These are phyloP conservation scores for Carex littledalei DNA, from an alignment of 176 grass and related monocot species.

Conservation along the genomic window DNA sequence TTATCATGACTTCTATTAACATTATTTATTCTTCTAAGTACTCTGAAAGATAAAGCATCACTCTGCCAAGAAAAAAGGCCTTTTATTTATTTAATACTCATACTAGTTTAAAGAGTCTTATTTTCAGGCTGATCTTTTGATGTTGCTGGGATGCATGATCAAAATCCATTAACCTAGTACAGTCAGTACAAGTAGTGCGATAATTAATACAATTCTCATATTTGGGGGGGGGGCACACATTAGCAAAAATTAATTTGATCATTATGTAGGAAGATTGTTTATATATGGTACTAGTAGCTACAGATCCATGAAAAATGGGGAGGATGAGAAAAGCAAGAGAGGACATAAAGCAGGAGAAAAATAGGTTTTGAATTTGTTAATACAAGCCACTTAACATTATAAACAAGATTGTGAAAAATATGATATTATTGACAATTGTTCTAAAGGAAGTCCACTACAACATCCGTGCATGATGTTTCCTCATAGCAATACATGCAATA, in stretches of 20 bases:
- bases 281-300: not conserved
- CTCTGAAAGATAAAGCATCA: not conserved
- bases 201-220: not conserved
- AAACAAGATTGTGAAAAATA: not conserved
- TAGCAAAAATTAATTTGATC: not conserved
- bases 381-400: not conserved
- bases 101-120: not conserved
- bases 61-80: not conserved
- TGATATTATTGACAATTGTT: not conserved
- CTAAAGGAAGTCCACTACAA: not conserved
- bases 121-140: not conserved
- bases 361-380: not conserved
- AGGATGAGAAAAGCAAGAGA: not conserved
- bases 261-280: not conserved
- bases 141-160: not conserved
- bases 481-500: not conserved
- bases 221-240: not conserved
- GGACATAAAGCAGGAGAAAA: not conserved
- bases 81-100: not conserved
- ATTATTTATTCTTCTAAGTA: not conserved
- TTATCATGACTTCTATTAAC: not conserved
- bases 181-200: not conserved
- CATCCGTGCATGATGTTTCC: not conserved
- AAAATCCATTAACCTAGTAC: not conserved
- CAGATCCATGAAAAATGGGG: not conserved